Evolutionary conservation across 2,329 filamentous ascomycete species (phyloP).

Genomic region (Neonectria coccinea): DNA sequence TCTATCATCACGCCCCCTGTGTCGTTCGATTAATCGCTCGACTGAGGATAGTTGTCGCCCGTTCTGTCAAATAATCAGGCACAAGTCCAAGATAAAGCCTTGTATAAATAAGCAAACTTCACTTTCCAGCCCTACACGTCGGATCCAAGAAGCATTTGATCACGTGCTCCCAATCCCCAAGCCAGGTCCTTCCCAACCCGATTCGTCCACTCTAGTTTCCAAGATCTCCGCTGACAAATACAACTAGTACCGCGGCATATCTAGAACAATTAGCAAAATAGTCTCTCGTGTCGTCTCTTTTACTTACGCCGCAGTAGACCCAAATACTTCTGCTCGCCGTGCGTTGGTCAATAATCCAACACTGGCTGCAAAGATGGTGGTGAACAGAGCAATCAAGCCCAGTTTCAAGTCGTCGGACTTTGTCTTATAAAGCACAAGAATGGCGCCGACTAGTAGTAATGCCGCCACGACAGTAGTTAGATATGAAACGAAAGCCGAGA

Average conservation of each 20-base stretch:
- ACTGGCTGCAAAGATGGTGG: constrained; percentile 11
- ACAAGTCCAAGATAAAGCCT: too few species aligned
- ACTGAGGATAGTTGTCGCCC: too few species aligned
- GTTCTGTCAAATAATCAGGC: too few species aligned
- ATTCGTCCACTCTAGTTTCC: neutral
- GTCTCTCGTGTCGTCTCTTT: neutral
- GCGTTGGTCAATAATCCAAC: neutral
- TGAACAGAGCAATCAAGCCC: constrained; percentile 25
- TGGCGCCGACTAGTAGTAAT: constrained; percentile 22
- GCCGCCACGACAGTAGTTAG: constrained; percentile 22
- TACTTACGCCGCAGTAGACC: neutral
- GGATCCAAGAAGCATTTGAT: neutral
- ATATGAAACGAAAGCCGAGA: constrained; percentile 21
- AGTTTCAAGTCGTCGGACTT: constrained; percentile 17
- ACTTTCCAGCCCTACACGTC: too few species aligned
- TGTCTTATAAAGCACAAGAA: constrained; percentile 23
- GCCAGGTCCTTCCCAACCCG: too few species aligned
- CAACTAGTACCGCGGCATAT: neutral
- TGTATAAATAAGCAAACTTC: too few species aligned
- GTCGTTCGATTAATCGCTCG: too few species aligned
- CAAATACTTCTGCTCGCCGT: neutral
- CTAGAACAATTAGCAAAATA: neutral
- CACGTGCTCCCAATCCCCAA: too few species aligned
- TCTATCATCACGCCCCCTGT: too few species aligned
- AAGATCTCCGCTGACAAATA: neutral